Base-by-base conservation (phyloP, 768 basidiomycete species). In the Stropharia rugosoannulata region DNA sequence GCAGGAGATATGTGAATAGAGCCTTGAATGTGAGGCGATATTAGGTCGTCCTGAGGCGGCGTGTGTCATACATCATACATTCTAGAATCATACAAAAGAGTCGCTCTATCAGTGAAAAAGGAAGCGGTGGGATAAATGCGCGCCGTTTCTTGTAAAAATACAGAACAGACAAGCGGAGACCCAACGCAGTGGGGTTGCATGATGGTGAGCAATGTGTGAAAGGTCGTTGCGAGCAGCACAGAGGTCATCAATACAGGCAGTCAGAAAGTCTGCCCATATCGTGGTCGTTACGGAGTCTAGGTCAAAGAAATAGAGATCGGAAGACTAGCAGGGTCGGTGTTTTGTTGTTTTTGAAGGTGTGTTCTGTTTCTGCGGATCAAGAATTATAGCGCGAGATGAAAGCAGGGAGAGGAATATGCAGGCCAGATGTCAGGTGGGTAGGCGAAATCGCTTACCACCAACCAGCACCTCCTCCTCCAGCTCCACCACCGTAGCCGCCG, bases 401-500 rank as follows among this genome's bases (percentile, higher is more conserved):
- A 10, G 13, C 1, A 22, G 46, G 53, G 49, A 37, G 35, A 56
- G 44, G 58, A 12, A 45, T 55, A 15, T 19, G 19, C n/a, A 37
- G 41, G 43, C 22, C 8, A 54, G 49, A 35, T 56, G 54, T 53
- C 56, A 41, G 50, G 48, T 61, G 60, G 22, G 51, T 45, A 38
- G 46, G 54, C 39, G 51, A 51, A 45, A 50, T 18, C 18, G 58
- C 75, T 71, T 71, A 80, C 79, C 79, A 80, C 79, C 79, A 80
- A 51, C 72, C 69, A 35, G 72, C 74, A 36, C 68, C 67, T 27
- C 67, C 68, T 49, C 70, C 64, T 37, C 63, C 66, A 9, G 73
- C 71, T 46, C 74, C 70, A 36, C 64, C 65, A n/a, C 68, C 65
- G 51, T 59, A 62, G 9, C 69, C 69, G 45, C 62, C 67, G 11